Base-by-base conservation (phyloP, 345 rosid species). In the Psidium friedrichsthalianum region DNA sequence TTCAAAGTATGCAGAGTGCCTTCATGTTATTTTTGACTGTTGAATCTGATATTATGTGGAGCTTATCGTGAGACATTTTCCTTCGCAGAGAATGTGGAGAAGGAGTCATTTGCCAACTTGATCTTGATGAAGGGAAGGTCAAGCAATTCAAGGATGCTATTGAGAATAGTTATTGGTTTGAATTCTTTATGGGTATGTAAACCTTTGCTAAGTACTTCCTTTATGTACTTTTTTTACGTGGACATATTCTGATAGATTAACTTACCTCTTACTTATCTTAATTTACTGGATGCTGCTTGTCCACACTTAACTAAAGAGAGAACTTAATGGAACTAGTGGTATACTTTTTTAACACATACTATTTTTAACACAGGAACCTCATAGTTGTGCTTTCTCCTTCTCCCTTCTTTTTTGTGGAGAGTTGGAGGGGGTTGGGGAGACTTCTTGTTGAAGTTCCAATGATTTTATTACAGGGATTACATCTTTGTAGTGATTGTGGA, bases 151-250 rank as follows among this genome's bases (percentile, higher is more conserved):
- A 94, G 89, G 96, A 95, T 92, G 99, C 98, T 55, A 93, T 96
- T 74, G 99, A 95, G 91, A 93, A 93, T 86, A 96, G 89, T 86
- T 96, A 96, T 88, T 95, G 97, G 99, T 94, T 96, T 86, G 99
- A 96, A 87, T 96, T 96, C 88, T 96, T 96, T 87, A 91, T 96
- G 93, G 99, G 99, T 96, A 96, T 90, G 98, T 92, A 85, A 82
- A 56, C 69, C 87, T 69, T 40, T 69, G 78, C 18, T 18, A 18
- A 18, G 47, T 53, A 83, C 21, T 84, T 44, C 44, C 78, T 25
- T 53, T 40, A 20, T 69, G 25, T 32, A 57, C 85, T 36, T 36
- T 18, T 36, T 69, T 69, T 18, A 61, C 1, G 24, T 32, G 8
- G 24, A 36, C 55, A 29, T 40, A 82, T 82, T 1, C 40, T 69